Percentiles rank a stretch among this genome's conserved stretches.
These are phyloP conservation scores for Xylaria multiplex DNA, from an alignment of 2,329 filamentous ascomycete genomes.

Conservation along the genomic window DNA sequence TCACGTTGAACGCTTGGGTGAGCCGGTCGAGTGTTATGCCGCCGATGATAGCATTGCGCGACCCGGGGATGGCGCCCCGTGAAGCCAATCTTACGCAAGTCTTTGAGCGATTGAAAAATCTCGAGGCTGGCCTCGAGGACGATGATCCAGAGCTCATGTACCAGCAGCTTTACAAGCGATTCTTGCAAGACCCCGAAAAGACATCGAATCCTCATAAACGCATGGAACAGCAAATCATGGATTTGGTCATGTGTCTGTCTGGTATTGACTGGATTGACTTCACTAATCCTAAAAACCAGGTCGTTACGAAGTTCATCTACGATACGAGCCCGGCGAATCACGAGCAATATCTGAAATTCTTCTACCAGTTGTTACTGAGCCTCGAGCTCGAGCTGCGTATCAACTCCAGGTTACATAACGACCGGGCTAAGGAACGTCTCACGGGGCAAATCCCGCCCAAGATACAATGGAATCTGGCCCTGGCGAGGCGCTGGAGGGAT, in stretches of 20 bases:
- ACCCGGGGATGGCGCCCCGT: conserved; percentile 67
- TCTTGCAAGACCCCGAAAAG: conserved; percentile 75
- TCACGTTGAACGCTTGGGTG: conserved; percentile 77
- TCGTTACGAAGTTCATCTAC: conserved; percentile 77
- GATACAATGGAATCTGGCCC: conserved; percentile 76
- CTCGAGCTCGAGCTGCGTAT: conserved; percentile 78
- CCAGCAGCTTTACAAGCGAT: conserved; percentile 69
- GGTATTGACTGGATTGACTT: conserved; percentile 80
- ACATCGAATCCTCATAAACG: conserved; percentile 68
- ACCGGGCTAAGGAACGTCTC: conserved; percentile 71
- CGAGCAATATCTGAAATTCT: conserved; percentile 72
- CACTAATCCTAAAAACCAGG: conserved; percentile 74
- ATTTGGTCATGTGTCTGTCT: conserved; percentile 75
- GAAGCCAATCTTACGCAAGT: conserved; percentile 68
- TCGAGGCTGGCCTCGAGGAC: conserved; percentile 63
- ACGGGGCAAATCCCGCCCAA: conserved; percentile 73
- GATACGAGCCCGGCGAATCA: conserved; percentile 66
- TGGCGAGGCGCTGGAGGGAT: conserved; percentile 78
- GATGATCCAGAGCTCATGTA: conserved; percentile 66
- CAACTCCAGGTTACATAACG: conserved; percentile 68
- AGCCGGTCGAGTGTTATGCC: conserved; percentile 66
- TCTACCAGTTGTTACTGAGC: conserved; percentile 79
- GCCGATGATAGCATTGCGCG: conserved; percentile 66
- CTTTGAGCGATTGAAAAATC: conserved; percentile 67
- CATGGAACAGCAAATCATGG: conserved; percentile 76